These are phyloP conservation scores for Trichoderma simmonsii DNA, from an alignment of 2,329 filamentous ascomycete genomes.

Conservation along the genomic window DNA sequence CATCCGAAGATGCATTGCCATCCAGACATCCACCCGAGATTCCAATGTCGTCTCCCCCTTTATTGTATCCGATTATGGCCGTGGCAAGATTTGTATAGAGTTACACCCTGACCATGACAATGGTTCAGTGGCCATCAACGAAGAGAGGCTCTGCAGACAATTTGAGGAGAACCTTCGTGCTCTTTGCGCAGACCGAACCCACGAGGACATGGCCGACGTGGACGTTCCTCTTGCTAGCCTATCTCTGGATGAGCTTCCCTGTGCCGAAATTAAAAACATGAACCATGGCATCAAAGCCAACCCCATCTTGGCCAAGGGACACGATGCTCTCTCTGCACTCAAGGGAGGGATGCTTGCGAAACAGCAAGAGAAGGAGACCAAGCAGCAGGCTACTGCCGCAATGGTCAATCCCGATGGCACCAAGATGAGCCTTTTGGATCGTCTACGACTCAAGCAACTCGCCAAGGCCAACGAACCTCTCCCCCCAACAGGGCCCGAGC, in stretches of 20 bases:
- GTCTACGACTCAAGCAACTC: constrained; percentile 68
- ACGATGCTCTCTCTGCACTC: constrained; percentile 65
- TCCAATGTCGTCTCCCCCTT: constrained; percentile 35
- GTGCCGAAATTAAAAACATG: constrained; percentile 35
- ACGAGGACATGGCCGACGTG: constrained; percentile 31
- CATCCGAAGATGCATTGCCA: constrained; percentile 62
- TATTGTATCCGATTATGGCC: constrained; percentile 51
- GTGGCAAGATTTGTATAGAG: constrained; percentile 57
- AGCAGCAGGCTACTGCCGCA: constrained; percentile 32
- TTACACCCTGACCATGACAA: constrained; percentile 37
- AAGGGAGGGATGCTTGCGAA: constrained; percentile 58
- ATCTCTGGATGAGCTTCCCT: constrained; percentile 50
- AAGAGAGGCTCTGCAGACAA: constrained; percentile 50
- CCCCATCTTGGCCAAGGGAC: constrained; percentile 61
- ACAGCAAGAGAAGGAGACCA: constrained; percentile 45
- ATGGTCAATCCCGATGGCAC: constrained; percentile 43
- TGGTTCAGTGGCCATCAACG: constrained; percentile 42
- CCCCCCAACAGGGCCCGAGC: constrained; percentile 54
- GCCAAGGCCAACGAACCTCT: constrained; percentile 54
- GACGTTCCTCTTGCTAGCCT: constrained; percentile 49
- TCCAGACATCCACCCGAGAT: constrained; percentile 46
- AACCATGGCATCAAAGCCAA: constrained; percentile 43
- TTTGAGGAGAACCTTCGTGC: constrained; percentile 52
- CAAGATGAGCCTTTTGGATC: constrained; percentile 70
- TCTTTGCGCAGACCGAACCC: constrained; percentile 40